Base-by-base conservation (phyloP, 2,329 filamentous ascomycete species). In the Xylariaceae sp. region DNA sequence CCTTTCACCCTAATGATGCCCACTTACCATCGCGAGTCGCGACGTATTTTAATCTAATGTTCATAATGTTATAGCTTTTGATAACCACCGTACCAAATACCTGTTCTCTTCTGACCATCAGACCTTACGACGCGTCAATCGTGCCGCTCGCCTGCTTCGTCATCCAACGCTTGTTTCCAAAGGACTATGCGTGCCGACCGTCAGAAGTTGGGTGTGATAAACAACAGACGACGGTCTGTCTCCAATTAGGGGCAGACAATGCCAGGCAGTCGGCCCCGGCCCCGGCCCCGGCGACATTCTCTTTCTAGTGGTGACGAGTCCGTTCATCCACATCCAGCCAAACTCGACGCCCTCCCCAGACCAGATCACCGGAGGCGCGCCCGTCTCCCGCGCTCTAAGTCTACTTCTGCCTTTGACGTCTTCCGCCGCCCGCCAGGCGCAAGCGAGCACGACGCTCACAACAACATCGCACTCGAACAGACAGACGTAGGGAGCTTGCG, bases 321-420 rank as follows among this genome's bases (percentile, higher is more conserved):
- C 35, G 27, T 39, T 26, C 13, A 41, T 16, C 42, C 40, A 13
- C 44, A 47, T 23, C 41, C 44, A 27, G 41, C 40, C n/a, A 45
- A 43, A 29, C 27, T 21, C 13, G 37, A 40, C 26, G 43, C 31
- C 13, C 36, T 46, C n/a, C 32, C 40, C 23, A 41, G 31, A 17
- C 43, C 21, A 21, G 34, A 41, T 9, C 19, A 23, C 12, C 37
- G 31, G 33, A 36, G 32, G 24, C 49, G 39, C 14, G 44, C 43
- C 19, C 46, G 46, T 15, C 36, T 56, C 19, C 50, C 53, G 31
- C 53, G 51, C 18, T 55, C 55, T 7, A 52, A 50, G 28, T 59
- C 56, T 3, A 47, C 50, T 4, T 56, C 54, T 31, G 51, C 58
- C 31, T 45, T 50, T 18, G 47, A 55, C 16, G 27, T 16, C 14